Conservation (phyloP, 2,329 filamentous ascomycete genomes). For the Plectosphaerella plurivora region DNA sequence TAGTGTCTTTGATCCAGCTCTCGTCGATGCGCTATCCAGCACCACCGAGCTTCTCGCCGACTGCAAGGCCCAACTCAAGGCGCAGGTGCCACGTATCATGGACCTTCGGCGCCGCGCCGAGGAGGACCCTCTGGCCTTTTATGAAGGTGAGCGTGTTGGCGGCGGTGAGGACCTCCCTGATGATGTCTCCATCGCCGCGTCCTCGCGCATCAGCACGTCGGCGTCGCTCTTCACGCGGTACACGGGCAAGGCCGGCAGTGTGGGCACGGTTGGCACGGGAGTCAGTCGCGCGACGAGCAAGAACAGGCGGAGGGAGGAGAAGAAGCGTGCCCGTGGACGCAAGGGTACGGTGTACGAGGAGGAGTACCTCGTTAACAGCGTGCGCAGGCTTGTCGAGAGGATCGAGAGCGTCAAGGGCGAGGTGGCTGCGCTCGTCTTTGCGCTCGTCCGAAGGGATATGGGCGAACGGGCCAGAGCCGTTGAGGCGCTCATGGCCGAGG, state of each 20-base stretch:
- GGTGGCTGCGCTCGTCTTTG: slow-evolving; percentile 68
- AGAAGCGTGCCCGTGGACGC: slow-evolving; percentile 89
- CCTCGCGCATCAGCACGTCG: slow-evolving; percentile 72
- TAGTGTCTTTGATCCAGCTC: slow-evolving; percentile 68
- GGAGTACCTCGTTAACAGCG: slow-evolving; percentile 89
- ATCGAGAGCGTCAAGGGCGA: slow-evolving; percentile 71
- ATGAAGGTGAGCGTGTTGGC: slow-evolving; percentile 66
- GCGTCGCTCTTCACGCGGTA: slow-evolving; percentile 93
- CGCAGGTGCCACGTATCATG: slow-evolving; percentile 79
- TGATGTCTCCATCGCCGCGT: slow-evolving; percentile 83
- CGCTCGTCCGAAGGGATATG: slow-evolving; percentile 77
- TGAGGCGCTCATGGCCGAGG: slow-evolving; percentile 68
- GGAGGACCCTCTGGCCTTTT: slow-evolving; percentile 84
- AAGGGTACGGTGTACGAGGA: slow-evolving; percentile 98
- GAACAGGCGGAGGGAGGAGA: slow-evolving; percentile 84
- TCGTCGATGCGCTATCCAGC: slow-evolving; percentile 74
- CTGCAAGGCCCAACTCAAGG: slow-evolving; percentile 77
- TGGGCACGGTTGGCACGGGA: slow-evolving; percentile 66
- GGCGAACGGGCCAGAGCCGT: slow-evolving; percentile 78
- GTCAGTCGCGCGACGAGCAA: slow-evolving; percentile 78
- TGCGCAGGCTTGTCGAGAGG: slow-evolving; percentile 77
- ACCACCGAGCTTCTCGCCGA: slow-evolving; percentile 92
- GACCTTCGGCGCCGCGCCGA: slow-evolving; percentile 79
- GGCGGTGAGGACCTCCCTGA: slow-evolving; percentile 73
- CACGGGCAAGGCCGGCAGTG: slow-evolving; percentile 63